A percentile compares a stretch with the other conserved stretches of the same genome.
phyloP scores from a whole-genome alignment of 768 basidiomycete genomes.

The Mycena rosella region DNA sequence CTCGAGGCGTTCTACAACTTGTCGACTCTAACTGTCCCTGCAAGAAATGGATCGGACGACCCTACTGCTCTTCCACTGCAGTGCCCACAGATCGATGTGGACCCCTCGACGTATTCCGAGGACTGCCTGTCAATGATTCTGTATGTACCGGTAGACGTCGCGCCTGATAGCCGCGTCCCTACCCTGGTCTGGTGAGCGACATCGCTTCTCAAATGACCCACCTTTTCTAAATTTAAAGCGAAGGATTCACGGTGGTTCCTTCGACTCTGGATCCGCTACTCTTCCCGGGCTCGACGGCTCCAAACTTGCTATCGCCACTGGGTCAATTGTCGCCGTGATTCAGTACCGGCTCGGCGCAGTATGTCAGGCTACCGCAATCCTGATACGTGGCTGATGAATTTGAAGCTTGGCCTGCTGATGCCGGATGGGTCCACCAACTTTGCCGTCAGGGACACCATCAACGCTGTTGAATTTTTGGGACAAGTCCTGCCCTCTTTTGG shows the following conservation, averaged over 20 bases:
- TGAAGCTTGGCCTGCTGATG: constrained; percentile 79
- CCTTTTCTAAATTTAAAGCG: not conserved
- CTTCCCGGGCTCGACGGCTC: constrained; percentile 85
- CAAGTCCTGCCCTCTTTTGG: constrained; percentile 73
- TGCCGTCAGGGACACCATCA: constrained; percentile 76
- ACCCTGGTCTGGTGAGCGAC: constrained; percentile 63
- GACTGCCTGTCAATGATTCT: constrained; percentile 87
- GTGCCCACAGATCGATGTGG: constrained; percentile 74
- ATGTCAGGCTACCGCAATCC: constrained; percentile 44
- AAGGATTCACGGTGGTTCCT: constrained; percentile 88
- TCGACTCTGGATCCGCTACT: constrained; percentile 76
- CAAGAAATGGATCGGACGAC: constrained; percentile 65
- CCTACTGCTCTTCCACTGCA: constrained; percentile 69
- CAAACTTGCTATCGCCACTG: constrained; percentile 73
- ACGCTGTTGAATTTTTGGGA: constrained; percentile 73
- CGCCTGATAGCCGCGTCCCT: constrained; percentile 51
- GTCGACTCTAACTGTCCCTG: constrained; percentile 5
- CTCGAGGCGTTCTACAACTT: constrained; percentile 17
- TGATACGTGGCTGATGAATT: constrained; percentile 13
- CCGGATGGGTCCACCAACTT: constrained; percentile 80
- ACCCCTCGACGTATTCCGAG: constrained; percentile 68
- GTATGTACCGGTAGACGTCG: constrained; percentile 68
- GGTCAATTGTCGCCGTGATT: constrained; percentile 83
- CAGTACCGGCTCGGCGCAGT: constrained; percentile 90
- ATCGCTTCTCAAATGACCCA: not conserved